A percentile compares a stretch with the other conserved stretches of the same genome.
phyloP scores from a whole-genome alignment of 1,139 yeast genomes.

The Candida pseudoviswanathii region DNA sequence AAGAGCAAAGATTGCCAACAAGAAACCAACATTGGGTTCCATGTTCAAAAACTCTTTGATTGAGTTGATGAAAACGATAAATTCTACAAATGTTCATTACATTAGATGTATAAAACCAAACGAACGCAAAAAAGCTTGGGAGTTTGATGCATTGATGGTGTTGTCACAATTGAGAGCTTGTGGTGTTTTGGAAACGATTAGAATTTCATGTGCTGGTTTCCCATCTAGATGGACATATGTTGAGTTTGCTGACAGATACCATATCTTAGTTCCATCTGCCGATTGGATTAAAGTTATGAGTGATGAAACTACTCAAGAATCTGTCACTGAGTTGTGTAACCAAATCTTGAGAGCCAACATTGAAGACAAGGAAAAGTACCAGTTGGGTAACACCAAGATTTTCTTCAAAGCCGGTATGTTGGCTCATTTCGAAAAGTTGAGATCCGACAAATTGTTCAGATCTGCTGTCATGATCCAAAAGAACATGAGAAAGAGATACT shows the following conservation, averaged over 20 bases:
- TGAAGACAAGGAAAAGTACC: conserved; percentile 69
- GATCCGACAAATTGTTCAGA: conserved; percentile 73
- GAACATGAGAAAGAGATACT: conserved; percentile 68
- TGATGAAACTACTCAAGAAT: conserved; percentile 56
- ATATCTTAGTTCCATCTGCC: conserved; percentile 71
- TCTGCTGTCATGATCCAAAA: conserved; percentile 89
- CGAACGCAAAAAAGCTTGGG: conserved; percentile 93
- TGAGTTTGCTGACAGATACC: conserved; percentile 90
- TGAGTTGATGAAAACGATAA: conserved; percentile 89
- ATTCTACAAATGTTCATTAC: conserved; percentile 93
- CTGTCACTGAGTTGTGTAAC: conserved; percentile 65
- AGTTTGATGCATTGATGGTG: conserved; percentile 94
- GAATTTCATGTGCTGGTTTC: conserved; percentile 97
- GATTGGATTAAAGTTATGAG: conserved; percentile 68
- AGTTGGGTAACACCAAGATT: conserved; percentile 85
- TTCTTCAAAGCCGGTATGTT: conserved; percentile 96
- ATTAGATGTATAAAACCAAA: conserved; percentile 98
- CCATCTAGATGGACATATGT: conserved; percentile 96
- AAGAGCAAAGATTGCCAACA: conserved; percentile 44
- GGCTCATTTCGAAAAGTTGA: conserved; percentile 85
- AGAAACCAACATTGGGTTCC: conserved; percentile 93
- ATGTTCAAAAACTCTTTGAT: conserved; percentile 91
- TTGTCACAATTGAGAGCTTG: conserved; percentile 94
- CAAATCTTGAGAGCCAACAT: conserved; percentile 66
- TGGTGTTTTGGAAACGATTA: conserved; percentile 96